Base-by-base conservation (phyloP, 2,329 filamentous ascomycete species). In the Ascomycota sp. region DNA sequence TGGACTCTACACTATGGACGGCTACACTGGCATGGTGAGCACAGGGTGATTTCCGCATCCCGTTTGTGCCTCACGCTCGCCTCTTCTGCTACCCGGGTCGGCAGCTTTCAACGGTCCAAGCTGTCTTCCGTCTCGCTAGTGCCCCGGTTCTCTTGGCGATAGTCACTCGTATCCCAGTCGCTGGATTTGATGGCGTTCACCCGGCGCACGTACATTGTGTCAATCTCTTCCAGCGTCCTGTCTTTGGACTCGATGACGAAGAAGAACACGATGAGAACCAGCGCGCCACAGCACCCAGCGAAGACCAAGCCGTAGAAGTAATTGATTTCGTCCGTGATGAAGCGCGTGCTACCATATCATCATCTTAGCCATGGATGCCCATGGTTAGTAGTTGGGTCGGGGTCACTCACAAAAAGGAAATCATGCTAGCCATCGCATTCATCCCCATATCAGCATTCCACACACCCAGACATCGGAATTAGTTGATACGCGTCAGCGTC, bases 161-260 rank as follows among this genome's bases (percentile, higher is more conserved):
- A 29, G 2, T 32, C 32, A 11, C 26, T 27, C 12, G 31, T 30
- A 13, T 36, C 32, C 45, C 46, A 50, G 28, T 44, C 38, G 31
- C 38, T 38, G 2, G 59, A 62, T 30, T 49, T 56, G 41, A 60
- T 59, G 15, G 63, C 60, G 41, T 61, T 62, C 39, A 66, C 58
- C 25, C 46, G 47, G 24, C 54, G 41, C 12, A 63, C 56, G 45
- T 85, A 85, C 75, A 81, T 81, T 33, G 66, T 72, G 49, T 82
- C 77, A 32, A 82, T 73, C 50, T 82, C 75, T 53, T 82, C 77
- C 12, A 83, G 61, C 2, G 66, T 70, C 21, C 75, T 65, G 41
- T 74, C 74, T 50, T 76, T 73, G 36, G 65, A 73, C 53, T 82
- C 76, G 42, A 74, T 73, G 37, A 82, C 61, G 51, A 79, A 79